These are phyloP conservation scores for Teunomyces panamensis DNA, from an alignment of 805 yeast genomes.

Conservation along the genomic window DNA sequence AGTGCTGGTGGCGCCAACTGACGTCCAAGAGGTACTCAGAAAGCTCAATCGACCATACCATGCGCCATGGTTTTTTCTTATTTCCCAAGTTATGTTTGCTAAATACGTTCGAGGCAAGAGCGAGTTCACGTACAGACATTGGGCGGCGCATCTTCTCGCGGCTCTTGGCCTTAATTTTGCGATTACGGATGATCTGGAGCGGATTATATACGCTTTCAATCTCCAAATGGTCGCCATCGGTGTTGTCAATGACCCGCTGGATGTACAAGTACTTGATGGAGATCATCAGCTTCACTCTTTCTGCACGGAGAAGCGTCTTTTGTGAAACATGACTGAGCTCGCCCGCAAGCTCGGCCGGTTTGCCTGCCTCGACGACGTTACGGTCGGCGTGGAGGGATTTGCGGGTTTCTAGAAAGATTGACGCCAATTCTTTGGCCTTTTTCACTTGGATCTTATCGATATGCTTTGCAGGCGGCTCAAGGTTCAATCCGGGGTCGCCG, in stretches of 20 bases:
- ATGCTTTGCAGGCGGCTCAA: not conserved
- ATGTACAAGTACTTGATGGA: constrained; percentile 49
- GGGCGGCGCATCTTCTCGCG: constrained; percentile 32
- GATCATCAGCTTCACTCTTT: constrained; percentile 45
- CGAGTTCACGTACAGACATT: constrained; percentile 46
- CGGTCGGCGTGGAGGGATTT: constrained; percentile 40
- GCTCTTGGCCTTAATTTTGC: constrained; percentile 54
- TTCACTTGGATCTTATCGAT: constrained; percentile 7
- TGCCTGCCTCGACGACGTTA: constrained; percentile 35
- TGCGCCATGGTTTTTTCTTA: constrained; percentile 36
- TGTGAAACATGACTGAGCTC: constrained; percentile 23
- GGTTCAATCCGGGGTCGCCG: not conserved
- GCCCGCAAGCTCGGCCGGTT: constrained; percentile 4
- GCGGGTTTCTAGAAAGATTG: constrained; percentile 41
- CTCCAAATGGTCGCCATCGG: constrained; percentile 35
- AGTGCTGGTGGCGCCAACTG: constrained; percentile 55
- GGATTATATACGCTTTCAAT: constrained; percentile 79
- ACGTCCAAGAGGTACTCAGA: constrained; percentile 57
- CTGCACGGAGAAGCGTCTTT: constrained; percentile 45
- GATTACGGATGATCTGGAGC: constrained; percentile 73
- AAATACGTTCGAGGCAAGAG: constrained; percentile 65
- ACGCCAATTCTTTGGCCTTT: constrained; percentile 38
- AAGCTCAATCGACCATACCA: constrained; percentile 64
- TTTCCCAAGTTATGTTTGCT: constrained; percentile 30
- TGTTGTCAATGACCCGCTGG: constrained; percentile 34